Conservation (phyloP, 345 rosid species). For the Dovyalis caffra region DNA sequence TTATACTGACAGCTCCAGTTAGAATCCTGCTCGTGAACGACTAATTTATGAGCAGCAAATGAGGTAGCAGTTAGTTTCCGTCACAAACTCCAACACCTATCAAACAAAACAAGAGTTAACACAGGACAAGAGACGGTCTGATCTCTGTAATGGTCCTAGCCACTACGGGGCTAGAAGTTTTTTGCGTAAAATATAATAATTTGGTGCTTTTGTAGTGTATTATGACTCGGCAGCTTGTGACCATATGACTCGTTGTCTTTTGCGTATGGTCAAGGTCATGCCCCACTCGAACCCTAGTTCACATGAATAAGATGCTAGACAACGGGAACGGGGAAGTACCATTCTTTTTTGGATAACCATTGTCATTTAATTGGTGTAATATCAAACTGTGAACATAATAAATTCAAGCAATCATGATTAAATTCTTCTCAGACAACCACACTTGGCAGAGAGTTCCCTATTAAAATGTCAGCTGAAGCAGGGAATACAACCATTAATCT, state of each 20-base stretch:
- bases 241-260: background rate
- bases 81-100: conserved; percentile 8
- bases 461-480: background rate
- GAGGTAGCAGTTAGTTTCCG: conserved; percentile 10
- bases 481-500: background rate
- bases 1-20: background rate
- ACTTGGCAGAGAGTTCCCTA: background rate
- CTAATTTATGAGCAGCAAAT: background rate
- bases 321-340: background rate
- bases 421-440: background rate
- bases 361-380: background rate
- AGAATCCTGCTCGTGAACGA: conserved; percentile 18
- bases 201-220: background rate
- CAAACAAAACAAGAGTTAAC: background rate
- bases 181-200: background rate
- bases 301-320: background rate
- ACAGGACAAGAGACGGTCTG: background rate
- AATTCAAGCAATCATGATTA: background rate
- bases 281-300: background rate
- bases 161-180: background rate
- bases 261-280: background rate
- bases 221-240: background rate
- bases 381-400: background rate
- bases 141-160: background rate
- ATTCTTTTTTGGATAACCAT: too few species aligned